A percentile compares a stretch with the other conserved stretches of the same genome.
Evolutionary conservation across 2,329 filamentous ascomycete species (phyloP).

Genomic region (Epichloe scottii): DNA sequence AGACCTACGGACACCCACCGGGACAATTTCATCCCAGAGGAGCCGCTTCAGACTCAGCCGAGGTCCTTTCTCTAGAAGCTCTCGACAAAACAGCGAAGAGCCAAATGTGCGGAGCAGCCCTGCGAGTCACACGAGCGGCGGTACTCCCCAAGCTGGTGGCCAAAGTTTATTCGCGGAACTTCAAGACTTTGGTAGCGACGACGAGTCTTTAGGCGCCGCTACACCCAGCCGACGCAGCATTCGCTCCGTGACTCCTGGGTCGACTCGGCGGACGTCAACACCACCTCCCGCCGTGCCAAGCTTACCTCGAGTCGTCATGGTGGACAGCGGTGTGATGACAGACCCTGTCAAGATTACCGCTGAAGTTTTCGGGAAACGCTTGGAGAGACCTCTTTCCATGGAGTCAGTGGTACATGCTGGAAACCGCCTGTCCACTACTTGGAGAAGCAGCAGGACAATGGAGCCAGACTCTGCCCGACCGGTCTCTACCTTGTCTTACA

Average conservation of each 20-base stretch:
- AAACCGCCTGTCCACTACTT: constrained; percentile 13
- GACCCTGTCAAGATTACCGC: constrained; percentile 35
- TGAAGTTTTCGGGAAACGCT: constrained; percentile 5
- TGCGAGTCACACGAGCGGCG: constrained; percentile 40
- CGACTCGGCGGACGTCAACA: constrained; percentile 29
- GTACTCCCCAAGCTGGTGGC: constrained; percentile 38
- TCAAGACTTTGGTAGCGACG: constrained; percentile 63
- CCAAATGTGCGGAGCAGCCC: constrained; percentile 46
- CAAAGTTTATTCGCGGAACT: constrained; percentile 90
- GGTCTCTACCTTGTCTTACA: constrained; percentile 36
- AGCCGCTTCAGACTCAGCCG: constrained; percentile 63
- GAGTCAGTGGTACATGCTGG: constrained; percentile 25
- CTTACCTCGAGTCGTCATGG: constrained; percentile 41
- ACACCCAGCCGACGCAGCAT: constrained; percentile 41
- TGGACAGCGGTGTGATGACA: constrained; percentile 49
- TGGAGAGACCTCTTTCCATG: constrained; percentile 27
- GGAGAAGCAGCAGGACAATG: constrained; percentile 13
- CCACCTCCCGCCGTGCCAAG: constrained; percentile 36
- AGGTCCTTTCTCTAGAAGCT: constrained; percentile 44
- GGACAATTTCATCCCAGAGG: constrained; percentile 49
- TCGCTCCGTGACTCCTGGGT: constrained; percentile 36
- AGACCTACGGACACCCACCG: constrained; percentile 48
- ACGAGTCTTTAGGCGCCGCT: constrained; percentile 52
- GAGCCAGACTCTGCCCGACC: constrained; percentile 25
- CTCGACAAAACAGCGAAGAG: constrained; percentile 49